phyloP scores from a whole-genome alignment of 352 stramenopile species.

The Pythium dissimile region DNA sequence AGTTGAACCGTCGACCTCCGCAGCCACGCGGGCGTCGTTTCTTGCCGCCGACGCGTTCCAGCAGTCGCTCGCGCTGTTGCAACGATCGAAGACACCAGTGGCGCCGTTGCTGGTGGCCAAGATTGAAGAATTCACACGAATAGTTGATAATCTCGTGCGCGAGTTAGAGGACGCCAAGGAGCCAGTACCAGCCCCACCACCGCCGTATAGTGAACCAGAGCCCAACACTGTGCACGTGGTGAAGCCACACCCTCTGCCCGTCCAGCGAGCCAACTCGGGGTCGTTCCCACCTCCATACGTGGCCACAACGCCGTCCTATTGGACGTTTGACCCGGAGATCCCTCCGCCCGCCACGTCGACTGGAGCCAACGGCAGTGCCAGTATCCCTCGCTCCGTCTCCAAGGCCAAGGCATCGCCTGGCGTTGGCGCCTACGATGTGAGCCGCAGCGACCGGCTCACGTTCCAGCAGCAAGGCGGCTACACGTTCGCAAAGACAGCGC shows the following conservation, averaged over 20 bases:
- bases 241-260: slow-evolving; percentile 1
- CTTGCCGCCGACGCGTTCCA: slow-evolving; percentile 17
- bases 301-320: slow-evolving; percentile 16
- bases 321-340: slow-evolving; percentile 22
- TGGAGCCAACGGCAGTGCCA: slow-evolving; percentile 3
- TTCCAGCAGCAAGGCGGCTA: slow-evolving; percentile 35
- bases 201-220: not conserved
- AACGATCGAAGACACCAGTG: not conserved
- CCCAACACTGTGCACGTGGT: not conserved
- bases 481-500: slow-evolving; percentile 32
- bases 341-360: slow-evolving; percentile 19
- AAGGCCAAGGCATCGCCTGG: slow-evolving; percentile 22
- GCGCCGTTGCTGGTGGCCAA: not conserved
- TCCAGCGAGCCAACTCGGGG: slow-evolving; percentile 4
- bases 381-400: slow-evolving; percentile 4
- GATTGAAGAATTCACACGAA: slow-evolving; percentile 8
- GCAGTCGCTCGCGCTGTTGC: slow-evolving; percentile 10
- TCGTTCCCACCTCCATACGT: slow-evolving; percentile 22
- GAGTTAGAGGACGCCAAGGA: not conserved
- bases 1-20: not conserved
- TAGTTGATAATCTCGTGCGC: slow-evolving; percentile 2
- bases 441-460: slow-evolving; percentile 38
- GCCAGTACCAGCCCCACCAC: not conserved
- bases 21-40: slow-evolving; percentile 13
- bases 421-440: slow-evolving; percentile 51